Conservation (phyloP, 2,329 filamentous ascomycete species). For the Diaporthe sp. region DNA sequence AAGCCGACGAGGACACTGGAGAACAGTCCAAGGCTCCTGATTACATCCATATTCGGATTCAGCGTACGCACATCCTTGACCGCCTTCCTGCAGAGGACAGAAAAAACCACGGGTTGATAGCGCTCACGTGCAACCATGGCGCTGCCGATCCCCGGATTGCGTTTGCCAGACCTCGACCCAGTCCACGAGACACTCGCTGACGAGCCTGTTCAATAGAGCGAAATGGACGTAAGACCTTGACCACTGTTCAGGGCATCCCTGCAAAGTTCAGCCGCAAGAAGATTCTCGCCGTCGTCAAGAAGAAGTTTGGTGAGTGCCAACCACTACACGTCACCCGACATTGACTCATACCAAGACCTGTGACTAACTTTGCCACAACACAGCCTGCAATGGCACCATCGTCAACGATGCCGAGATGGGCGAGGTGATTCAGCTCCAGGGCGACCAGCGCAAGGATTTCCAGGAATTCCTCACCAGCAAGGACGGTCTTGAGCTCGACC, state of each 20-base stretch:
- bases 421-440: conserved; percentile 99
- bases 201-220: conserved; percentile 76
- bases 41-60: conserved; percentile 99
- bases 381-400: conserved; percentile 99
- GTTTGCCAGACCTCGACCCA: neutral
- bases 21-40: conserved; percentile 95
- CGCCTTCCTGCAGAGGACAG: neutral
- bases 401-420: conserved; percentile 96
- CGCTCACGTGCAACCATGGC: conserved; percentile 22
- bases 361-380: conserved; percentile 43
- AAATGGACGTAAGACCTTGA: conserved; percentile 99
- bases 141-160: neutral
- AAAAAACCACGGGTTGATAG: neutral
- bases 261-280: conserved; percentile 99
- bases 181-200: neutral
- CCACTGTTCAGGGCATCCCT: conserved; percentile 97
- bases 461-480: conserved; percentile 97
- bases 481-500: conserved; percentile 93
- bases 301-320: conserved; percentile 85
- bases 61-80: conserved; percentile 78
- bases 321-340: neutral
- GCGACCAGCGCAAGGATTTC: conserved; percentile 98
- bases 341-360: conserved; percentile 22
- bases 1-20: conserved; percentile 99
- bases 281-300: conserved; percentile 99